These are phyloP conservation scores for Oligophagozyma castellii DNA, from an alignment of 1,139 yeast genomes.

Conservation along the genomic window DNA sequence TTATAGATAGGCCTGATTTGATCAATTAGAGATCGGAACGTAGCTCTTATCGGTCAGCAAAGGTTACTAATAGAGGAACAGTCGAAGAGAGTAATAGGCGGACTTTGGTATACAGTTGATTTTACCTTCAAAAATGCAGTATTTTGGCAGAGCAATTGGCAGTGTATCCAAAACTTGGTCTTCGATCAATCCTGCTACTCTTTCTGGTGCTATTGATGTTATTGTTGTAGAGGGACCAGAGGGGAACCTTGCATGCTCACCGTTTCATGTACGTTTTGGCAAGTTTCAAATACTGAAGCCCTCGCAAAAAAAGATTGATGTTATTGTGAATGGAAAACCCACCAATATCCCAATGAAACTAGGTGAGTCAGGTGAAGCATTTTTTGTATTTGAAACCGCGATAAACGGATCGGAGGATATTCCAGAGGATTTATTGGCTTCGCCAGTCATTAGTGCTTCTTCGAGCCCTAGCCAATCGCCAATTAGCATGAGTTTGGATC, in stretches of 20 bases:
- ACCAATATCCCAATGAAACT: conserved; percentile 88
- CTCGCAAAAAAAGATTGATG: conserved; percentile 88
- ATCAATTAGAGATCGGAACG: no score
- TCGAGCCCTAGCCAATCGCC: conserved; percentile 53
- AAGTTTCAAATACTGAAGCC: conserved; percentile 86
- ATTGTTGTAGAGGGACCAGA: conserved; percentile 90
- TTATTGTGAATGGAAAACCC: conserved; percentile 68
- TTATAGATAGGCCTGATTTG: no score
- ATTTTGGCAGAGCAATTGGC: conserved; percentile 90
- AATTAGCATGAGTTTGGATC: conserved; percentile 25
- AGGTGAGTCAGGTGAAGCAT: conserved; percentile 97
- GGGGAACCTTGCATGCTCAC: conserved; percentile 77
- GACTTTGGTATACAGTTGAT: no score
- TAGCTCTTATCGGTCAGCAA: no score
- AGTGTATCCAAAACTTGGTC: conserved; percentile 96
- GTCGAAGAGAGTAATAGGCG: no score
- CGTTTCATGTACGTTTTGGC: conserved; percentile 94
- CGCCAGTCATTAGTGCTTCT: conserved; percentile 81
- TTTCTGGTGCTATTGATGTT: conserved; percentile 94
- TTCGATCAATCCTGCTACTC: conserved; percentile 88
- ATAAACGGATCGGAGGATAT: conserved; percentile 40
- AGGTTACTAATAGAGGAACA: no score
- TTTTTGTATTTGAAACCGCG: conserved; percentile 79
- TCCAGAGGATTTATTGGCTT: conserved; percentile 69
- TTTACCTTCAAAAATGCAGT: conserved; percentile 69